Percentiles rank a stretch among this genome's conserved stretches.
Conservation (phyloP, 2,329 filamentous ascomycete species). For the Cladosporium sp. region DNA sequence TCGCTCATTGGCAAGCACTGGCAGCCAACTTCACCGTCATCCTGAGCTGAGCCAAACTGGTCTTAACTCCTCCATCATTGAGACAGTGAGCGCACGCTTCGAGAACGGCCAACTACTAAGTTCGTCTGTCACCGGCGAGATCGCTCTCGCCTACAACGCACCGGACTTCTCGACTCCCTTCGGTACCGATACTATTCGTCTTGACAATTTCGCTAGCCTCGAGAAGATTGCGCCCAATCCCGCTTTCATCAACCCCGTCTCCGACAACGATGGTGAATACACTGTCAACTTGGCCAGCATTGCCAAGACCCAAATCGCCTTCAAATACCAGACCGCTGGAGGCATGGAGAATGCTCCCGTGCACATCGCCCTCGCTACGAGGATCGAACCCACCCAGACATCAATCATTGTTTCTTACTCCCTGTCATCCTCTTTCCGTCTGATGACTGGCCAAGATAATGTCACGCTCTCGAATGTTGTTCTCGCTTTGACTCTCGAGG, state of each 20-base stretch:
- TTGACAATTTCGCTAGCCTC: slow-evolving; percentile 84
- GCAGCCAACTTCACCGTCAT: slow-evolving; percentile 67
- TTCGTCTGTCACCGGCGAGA: slow-evolving; percentile 78
- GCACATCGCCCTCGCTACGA: slow-evolving; percentile 75
- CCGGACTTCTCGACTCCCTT: slow-evolving; percentile 46
- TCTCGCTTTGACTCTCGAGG: slow-evolving; percentile 69
- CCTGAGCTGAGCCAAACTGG: slow-evolving; percentile 78
- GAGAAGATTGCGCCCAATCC: slow-evolving; percentile 94
- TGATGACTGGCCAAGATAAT: slow-evolving; percentile 37
- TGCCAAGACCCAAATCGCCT: slow-evolving; percentile 70
- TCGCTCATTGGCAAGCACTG: slow-evolving; percentile 70
- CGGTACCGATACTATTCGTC: slow-evolving; percentile 66
- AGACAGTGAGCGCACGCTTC: slow-evolving; percentile 85
- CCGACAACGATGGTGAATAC: slow-evolving; percentile 75
- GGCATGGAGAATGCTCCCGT: slow-evolving; percentile 64
- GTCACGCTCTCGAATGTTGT: slow-evolving; percentile 72
- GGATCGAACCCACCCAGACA: slow-evolving; percentile 79
- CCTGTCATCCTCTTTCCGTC: slow-evolving; percentile 69
- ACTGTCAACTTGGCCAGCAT: slow-evolving; percentile 71
- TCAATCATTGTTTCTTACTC: slow-evolving; percentile 82
- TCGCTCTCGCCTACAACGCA: slow-evolving; percentile 80
- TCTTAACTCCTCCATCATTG: slow-evolving; percentile 84
- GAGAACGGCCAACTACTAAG: slow-evolving; percentile 70
- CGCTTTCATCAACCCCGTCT: slow-evolving; percentile 75
- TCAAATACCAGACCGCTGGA: slow-evolving; percentile 82